Evolutionary conservation across 2,329 filamentous ascomycete genomes (phyloP), one percentile per base, ranked within the genome.

Genomic region (Paraphaeosphaeria minitans): DNA sequence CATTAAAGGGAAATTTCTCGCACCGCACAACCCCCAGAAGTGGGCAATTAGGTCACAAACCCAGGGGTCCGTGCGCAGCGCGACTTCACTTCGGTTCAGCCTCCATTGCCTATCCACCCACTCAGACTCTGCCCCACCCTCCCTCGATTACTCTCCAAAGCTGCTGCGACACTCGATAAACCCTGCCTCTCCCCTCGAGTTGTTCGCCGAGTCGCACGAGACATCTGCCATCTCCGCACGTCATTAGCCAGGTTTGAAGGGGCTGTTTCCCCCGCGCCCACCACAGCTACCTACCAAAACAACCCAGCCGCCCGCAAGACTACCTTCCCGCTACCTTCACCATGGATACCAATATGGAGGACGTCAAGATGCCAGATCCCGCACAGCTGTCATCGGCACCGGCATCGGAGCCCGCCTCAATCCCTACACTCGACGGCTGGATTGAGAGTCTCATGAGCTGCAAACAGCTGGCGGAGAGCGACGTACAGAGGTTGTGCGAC

Each of bases 261-360:
- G 72, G 69, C 70, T 67, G 70, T 67, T 60, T 70, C 63, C 71
- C 72, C 72, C 73, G 72, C 72, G 68, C 58, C 59, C 52, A 72
- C 69, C 37, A 42, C 64, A 62, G 61, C 63, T 66, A 63, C 64
- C 55, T 65, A 61, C 59, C 69, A 69, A 67, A 71, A 69, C 68
- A 68, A 63, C 62, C 66, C 58, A 62, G 60, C 62, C 56, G 58
- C 66, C 64, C 61, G 58, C 65, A 62, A 61, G 63, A 63, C 62
- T 55, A 61, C 62, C 60, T 57, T 61, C 56, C 54, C 57, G 54
- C 56, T 59, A 53, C 64, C 57, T 79, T 80, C 52, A 85, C 73
- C 66, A 97, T 97, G 93, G 94, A 99, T 80, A 96, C 93, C 75
- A 97, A 96, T 81, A 99, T 99, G 95, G 94, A 97, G 83, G 95